Percentiles rank a stretch among this genome's conserved stretches.
Conservation (phyloP, 1,284 basidiomycete genomes). For the Somion occarium region DNA sequence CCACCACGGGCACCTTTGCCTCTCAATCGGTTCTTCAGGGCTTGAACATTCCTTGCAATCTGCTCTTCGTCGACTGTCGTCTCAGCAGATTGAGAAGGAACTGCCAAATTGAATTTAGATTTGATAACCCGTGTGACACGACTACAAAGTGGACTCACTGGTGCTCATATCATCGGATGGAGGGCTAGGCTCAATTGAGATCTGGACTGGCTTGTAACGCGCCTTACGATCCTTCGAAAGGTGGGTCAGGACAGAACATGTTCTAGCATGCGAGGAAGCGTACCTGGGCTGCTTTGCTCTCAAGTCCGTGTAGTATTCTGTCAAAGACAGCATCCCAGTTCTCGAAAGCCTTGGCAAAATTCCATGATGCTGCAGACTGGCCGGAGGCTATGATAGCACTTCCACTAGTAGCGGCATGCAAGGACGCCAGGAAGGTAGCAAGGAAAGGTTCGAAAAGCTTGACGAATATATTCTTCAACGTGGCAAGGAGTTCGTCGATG, state of each 20-base stretch:
- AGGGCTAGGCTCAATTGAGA: conserved; percentile 38
- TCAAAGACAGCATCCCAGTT: conserved; percentile 85
- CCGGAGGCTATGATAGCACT: conserved; percentile 25
- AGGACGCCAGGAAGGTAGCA: conserved; percentile 74
- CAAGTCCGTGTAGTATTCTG: conserved; percentile 68
- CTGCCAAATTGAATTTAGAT: conserved; percentile 28
- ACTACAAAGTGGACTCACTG: conserved; percentile 29
- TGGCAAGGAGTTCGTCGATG: conserved; percentile 81
- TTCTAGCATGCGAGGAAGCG: conserved; percentile 14
- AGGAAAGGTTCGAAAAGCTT: conserved; percentile 83
- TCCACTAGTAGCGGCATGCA: conserved; percentile 54
- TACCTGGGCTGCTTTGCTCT: conserved; percentile 72
- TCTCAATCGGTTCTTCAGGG: conserved; percentile 79
- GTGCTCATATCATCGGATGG: conserved; percentile 59
- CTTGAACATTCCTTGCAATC: conserved; percentile 90
- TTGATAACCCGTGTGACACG: conserved; percentile 9
- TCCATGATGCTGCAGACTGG: conserved; percentile 46
- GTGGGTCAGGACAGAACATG: too few relatives aligned
- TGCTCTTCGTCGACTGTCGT: conserved; percentile 75
- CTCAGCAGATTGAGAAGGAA: conserved; percentile 54
- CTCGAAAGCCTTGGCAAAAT: conserved; percentile 68
- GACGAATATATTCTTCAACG: conserved; percentile 81
- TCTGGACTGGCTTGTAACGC: conserved; percentile 43
- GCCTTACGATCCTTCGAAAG: conserved; percentile 61
- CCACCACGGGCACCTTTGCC: conserved; percentile 59